These are phyloP conservation scores for Phytophthora vignae DNA, from an alignment of 352 stramenopile species.

Conservation along the genomic window DNA sequence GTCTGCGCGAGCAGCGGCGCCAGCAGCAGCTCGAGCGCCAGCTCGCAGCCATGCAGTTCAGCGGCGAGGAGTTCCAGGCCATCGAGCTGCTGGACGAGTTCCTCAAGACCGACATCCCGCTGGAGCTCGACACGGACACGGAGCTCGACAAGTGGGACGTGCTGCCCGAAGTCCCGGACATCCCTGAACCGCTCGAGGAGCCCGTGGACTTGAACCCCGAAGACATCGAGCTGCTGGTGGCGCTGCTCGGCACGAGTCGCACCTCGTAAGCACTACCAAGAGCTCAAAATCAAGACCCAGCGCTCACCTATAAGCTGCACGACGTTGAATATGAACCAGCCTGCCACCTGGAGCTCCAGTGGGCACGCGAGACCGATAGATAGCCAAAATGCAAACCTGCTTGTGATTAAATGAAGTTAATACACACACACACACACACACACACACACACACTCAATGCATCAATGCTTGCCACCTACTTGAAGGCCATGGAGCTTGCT, in stretches of 20 bases:
- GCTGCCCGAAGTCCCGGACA: slow-evolving; percentile 6
- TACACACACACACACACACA: no score
- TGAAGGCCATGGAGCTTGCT: not conserved
- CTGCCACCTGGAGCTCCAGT: not conserved
- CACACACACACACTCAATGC: slow-evolving; percentile 12
- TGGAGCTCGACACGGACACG: slow-evolving; percentile 39
- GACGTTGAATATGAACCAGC: slow-evolving; percentile 32
- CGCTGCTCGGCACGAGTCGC: slow-evolving; percentile 32
- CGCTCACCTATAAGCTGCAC: slow-evolving; percentile 14
- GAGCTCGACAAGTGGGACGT: slow-evolving; percentile 39
- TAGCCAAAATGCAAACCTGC: slow-evolving; percentile 16
- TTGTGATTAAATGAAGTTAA: slow-evolving; percentile 2
- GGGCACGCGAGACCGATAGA: slow-evolving; percentile 12
- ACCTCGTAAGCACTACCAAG: slow-evolving; percentile 13
- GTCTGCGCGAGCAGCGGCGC: slow-evolving; percentile 37
- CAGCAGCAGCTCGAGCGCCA: slow-evolving; percentile 34
- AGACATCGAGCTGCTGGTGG: slow-evolving; percentile 42
- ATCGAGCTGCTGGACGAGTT: slow-evolving; percentile 40
- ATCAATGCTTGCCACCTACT: not conserved
- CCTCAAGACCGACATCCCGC: slow-evolving; percentile 30
- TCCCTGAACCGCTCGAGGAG: slow-evolving; percentile 35
- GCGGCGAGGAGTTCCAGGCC: slow-evolving; percentile 18
- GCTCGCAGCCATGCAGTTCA: slow-evolving; percentile 26
- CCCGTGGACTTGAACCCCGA: slow-evolving; percentile 38
- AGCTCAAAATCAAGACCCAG: not conserved